phyloP scores from a whole-genome alignment of 176 grass and related monocot species.

The Juncus effusus region DNA sequence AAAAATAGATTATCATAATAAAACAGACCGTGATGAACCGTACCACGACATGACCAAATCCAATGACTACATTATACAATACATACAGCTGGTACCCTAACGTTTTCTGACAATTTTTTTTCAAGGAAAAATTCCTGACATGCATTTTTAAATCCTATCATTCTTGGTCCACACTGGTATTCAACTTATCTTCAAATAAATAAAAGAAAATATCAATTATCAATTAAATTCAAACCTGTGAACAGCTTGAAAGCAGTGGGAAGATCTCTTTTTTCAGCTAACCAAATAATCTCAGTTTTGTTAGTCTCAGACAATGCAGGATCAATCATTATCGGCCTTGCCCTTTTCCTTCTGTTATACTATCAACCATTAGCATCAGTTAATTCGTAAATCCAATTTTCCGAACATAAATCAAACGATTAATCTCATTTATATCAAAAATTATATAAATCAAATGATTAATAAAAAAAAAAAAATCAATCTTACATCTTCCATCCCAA shows the following conservation, averaged over 20 bases:
- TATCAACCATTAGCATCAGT: constrained; percentile 14
- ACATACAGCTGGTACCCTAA: not conserved
- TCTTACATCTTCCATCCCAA: constrained; percentile 99
- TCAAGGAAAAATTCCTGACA: not conserved
- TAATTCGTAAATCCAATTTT: constrained; percentile 6
- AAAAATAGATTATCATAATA: not conserved
- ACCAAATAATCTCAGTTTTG: constrained; percentile 64
- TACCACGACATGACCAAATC: constrained; percentile 20
- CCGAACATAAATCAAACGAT: not conserved
- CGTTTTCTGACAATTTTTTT: constrained; percentile 14
- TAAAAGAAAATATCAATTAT: no score
- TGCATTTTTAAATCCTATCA: no score
- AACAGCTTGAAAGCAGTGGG: constrained; percentile 84
- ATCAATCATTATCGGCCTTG: constrained; percentile 79
- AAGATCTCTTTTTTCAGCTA: constrained; percentile 48
- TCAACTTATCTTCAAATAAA: no score
- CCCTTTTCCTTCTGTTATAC: constrained; percentile 80
- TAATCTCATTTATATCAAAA: not conserved
- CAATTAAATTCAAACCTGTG: constrained; percentile 48
- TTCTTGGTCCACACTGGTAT: no score
- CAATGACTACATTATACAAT: not conserved
- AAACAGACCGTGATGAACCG: constrained; percentile 12
- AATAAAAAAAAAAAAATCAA: not conserved
- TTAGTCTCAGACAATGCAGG: constrained; percentile 57
- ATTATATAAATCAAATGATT: not conserved